Percentiles rank a stretch among this genome's conserved stretches.
Evolutionary conservation across 176 grass and related monocot species (phyloP).

Genomic region (Carex pumila): DNA sequence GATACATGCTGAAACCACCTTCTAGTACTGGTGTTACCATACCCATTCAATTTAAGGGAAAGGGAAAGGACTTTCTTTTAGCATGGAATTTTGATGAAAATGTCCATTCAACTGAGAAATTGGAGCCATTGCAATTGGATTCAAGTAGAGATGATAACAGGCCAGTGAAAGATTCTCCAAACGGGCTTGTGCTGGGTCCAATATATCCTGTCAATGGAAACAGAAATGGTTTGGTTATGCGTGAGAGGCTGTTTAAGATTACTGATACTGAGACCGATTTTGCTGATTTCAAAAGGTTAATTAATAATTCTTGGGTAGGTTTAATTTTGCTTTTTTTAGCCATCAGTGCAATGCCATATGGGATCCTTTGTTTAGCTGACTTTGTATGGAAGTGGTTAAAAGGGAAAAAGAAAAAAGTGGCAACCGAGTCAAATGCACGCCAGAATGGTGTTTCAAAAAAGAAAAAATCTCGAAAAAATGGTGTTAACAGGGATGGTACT

Average conservation of each 20-base stretch:
- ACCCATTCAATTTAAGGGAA: conserved; percentile 37
- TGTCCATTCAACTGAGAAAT: conserved; percentile 29
- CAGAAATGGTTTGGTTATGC: conserved; percentile 18
- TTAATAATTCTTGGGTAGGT: neutral
- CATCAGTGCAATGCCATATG: conserved; percentile 24
- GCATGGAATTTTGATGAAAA: conserved; percentile 29
- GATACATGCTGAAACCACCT: conserved; percentile 44
- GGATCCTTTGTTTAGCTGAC: no score
- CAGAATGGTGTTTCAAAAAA: conserved; percentile 52
- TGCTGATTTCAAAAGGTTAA: conserved; percentile 28
- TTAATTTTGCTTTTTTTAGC: conserved; percentile 26
- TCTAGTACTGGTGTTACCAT: conserved; percentile 35
- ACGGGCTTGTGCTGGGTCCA: neutral
- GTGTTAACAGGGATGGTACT: conserved; percentile 17
- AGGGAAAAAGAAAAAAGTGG: conserved; percentile 34
- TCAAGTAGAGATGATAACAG: neutral
- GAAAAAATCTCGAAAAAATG: conserved; percentile 64
- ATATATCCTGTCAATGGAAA: neutral
- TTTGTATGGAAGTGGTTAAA: conserved; percentile 10
- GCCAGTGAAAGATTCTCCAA: neutral
- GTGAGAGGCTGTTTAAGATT: conserved; percentile 13
- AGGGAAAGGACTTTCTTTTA: conserved; percentile 41
- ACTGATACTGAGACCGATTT: conserved; percentile 13
- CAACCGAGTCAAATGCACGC: conserved; percentile 29
- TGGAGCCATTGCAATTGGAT: conserved; percentile 14